Conservation (phyloP, 495 filamentous ascomycete species). For the Talaromyces proteolyticus region DNA sequence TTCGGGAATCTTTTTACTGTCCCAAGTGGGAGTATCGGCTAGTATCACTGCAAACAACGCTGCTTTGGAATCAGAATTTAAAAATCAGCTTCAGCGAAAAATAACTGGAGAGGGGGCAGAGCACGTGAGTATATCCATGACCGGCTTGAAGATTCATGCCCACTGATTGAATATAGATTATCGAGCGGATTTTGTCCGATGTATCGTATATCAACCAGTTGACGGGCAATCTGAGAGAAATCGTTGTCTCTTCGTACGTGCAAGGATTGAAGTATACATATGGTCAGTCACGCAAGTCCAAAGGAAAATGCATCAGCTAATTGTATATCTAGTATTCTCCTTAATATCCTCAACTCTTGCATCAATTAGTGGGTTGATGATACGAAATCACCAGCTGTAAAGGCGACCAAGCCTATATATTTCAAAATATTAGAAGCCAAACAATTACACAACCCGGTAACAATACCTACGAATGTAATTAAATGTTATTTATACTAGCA, state of each 20-base stretch:
- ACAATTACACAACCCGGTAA: too few species aligned
- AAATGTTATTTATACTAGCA: too few species aligned
- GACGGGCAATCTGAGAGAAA: slow-evolving; percentile 21
- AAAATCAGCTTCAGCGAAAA: slow-evolving; percentile 19
- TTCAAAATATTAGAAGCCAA: neutral
- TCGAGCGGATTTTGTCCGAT: slow-evolving; percentile 27
- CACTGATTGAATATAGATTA: slow-evolving; percentile 19
- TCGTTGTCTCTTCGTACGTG: slow-evolving; percentile 29
- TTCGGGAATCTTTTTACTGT: slow-evolving; percentile 45
- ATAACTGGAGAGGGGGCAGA: slow-evolving; percentile 20
- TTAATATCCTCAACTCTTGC: slow-evolving; percentile 20
- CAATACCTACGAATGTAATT: too few species aligned
- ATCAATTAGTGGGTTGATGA: slow-evolving; percentile 20
- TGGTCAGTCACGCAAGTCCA: slow-evolving; percentile 13
- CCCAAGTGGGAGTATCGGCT: slow-evolving; percentile 44
- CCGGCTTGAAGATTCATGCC: neutral
- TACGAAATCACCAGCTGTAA: slow-evolving; percentile 24
- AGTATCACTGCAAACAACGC: slow-evolving; percentile 46
- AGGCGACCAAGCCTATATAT: neutral
- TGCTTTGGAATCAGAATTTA: slow-evolving; percentile 27
- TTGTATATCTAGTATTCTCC: slow-evolving; percentile 18
- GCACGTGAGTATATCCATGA: slow-evolving; percentile 11
- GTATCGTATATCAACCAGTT: slow-evolving; percentile 29
- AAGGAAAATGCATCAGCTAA: neutral
- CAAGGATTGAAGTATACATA: slow-evolving; percentile 31